Base-by-base conservation (phyloP, 352 stramenopile genomes). In the Pythium brachiatum region DNA sequence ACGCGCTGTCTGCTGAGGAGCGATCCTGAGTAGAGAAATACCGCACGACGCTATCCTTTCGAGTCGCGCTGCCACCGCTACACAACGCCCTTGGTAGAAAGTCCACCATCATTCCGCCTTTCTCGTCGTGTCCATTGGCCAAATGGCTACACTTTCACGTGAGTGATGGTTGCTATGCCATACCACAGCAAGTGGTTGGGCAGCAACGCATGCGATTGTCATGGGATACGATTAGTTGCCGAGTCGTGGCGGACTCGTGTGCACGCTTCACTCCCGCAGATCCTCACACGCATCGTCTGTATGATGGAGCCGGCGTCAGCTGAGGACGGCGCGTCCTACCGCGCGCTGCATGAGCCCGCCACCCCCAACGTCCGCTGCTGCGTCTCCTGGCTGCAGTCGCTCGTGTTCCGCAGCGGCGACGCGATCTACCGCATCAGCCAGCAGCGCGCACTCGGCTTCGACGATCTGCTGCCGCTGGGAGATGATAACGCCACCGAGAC, bases 381-480 rank as follows among this genome's bases (percentile, higher is more conserved):
- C 20, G 7, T 9, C 0, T 43, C 50, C 7, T 56, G 50, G 57
- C 16, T 64, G 5, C 13, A 46, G 21, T 38, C 32, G 18, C 44
- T 64, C 31, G 31, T 57, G 5, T 64, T 64, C 34, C n/a, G 32
- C 12, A 51, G 48, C 25, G 57, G 32, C 31, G 43, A 50, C 32
- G 26, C 57, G 21, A 50, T 64, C 47, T 64, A 64, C 48, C 34
- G 29, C 18, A 51, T 57, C 32, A 64, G 80, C 62, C 75, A 86
- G 27, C 20, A 52, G 47, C 76, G 71, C 4, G 73, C 82, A 60
- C 69, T 89, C 16, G 16, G 75, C 31, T 43, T 65, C n/a, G 58
- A 72, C 18, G 78, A 86, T 56, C 29, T 89, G 55, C 79, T 72
- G 66, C 59, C 73, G 15, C 74, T 82, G 20, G 60, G 73, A 18